Evolutionary conservation across 371 early-diverging fungal genomes (phyloP).

Genomic region (Funneliformis caledonium): DNA sequence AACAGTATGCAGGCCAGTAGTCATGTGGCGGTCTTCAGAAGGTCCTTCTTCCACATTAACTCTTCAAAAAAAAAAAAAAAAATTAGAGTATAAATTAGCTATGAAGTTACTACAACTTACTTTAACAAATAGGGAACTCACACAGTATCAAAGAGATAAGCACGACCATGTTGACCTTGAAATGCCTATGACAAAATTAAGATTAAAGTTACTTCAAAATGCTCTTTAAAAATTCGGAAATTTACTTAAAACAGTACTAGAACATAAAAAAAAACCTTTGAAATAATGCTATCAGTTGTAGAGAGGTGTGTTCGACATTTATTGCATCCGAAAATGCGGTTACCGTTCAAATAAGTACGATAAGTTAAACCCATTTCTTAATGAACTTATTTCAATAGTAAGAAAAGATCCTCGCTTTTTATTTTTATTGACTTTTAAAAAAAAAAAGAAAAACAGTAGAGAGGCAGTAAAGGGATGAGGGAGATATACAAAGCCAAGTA

Average conservation of each 20-base stretch:
- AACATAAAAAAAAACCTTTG: constrained; percentile 56
- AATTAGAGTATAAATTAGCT: neutral
- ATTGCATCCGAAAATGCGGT: constrained; percentile 64
- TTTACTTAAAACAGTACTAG: neutral
- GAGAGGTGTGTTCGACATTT: constrained; percentile 79
- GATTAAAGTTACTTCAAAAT: neutral
- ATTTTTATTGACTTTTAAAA: neutral
- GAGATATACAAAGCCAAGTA: neutral
- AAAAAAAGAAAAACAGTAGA: neutral
- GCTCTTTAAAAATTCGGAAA: neutral
- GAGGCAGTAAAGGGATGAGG: neutral
- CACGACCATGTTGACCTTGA: constrained; percentile 74
- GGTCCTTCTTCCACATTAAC: constrained; percentile 43
- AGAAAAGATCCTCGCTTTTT: neutral
- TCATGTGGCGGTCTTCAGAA: constrained; percentile 70
- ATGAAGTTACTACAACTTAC: neutral
- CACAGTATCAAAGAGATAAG: constrained; percentile 71
- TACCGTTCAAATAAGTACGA: constrained; percentile 59
- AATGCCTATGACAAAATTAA: constrained; percentile 56
- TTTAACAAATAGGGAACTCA: constrained; percentile 46
- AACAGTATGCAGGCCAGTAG: constrained; percentile 82
- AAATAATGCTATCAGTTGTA: constrained; percentile 63
- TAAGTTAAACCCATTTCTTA: constrained; percentile 62
- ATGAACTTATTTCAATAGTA: neutral
- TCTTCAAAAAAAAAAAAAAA: constrained; percentile 6